phyloP scores from a whole-genome alignment of 768 basidiomycete genomes.

The Hygrophoropsis aurantiaca region DNA sequence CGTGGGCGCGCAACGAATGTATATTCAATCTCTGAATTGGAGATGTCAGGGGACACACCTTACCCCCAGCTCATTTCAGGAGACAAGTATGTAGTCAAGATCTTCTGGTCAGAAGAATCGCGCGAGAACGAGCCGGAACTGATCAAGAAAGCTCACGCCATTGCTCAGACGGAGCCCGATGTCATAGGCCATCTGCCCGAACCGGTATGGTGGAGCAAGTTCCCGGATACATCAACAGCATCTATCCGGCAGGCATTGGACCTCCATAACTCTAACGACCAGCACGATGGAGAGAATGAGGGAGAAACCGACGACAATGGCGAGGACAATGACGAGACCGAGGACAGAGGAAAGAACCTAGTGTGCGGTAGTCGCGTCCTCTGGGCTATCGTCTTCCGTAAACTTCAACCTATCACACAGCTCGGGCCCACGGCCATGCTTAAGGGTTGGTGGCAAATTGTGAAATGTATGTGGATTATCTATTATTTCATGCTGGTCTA shows the following conservation, averaged over 20 bases:
- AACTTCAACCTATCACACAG: conserved; percentile 1
- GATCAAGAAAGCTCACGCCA: not conserved
- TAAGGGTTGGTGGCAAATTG: conserved; percentile 3
- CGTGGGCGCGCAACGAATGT: not conserved
- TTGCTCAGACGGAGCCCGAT: not conserved
- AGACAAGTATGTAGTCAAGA: not conserved
- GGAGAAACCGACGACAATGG: too few relatives aligned
- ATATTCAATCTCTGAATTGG: not conserved
- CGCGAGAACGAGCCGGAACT: not conserved
- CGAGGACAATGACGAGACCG: too few relatives aligned
- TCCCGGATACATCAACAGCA: not conserved
- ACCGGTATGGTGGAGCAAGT: not conserved
- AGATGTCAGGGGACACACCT: not conserved
- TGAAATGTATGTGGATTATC: conserved; percentile 1
- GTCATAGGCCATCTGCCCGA: not conserved
- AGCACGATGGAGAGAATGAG: too few relatives aligned
- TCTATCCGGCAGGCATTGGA: not conserved
- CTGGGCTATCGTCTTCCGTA: not conserved
- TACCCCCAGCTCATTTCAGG: not conserved
- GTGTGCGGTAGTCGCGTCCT: conserved; percentile 5
- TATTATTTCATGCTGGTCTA: not conserved
- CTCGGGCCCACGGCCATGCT: not conserved
- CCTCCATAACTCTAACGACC: too few relatives aligned
- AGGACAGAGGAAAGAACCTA: not conserved
- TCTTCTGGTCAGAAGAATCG: conserved; percentile 1